Base-by-base conservation (phyloP, 164 flowering plant species). In the Tinospora cordifolia region DNA sequence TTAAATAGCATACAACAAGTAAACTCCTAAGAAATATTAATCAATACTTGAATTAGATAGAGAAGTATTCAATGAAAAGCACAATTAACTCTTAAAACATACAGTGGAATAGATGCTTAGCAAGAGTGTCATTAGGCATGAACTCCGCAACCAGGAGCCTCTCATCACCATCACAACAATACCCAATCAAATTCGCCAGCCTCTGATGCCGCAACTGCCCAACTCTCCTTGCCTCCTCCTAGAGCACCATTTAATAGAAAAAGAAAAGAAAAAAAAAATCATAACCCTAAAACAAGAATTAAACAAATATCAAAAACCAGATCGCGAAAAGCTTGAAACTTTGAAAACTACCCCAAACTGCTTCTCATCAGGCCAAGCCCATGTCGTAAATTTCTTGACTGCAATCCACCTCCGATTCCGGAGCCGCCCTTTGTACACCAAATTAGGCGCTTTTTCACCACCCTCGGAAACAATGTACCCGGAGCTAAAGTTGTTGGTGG, bases 61-160 rank as follows among this genome's bases (percentile, higher is more conserved):
- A 9, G 22, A 54, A 54, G n/a, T 21, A 47, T 10, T 10, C 14
- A 47, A 10, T 47, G 0, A 47, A 47, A 13, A 47, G 54, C 19
- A 14, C 54, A 47, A 22, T 46, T 27, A 14, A 38, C 36, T 19
- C 11, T 41, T 10, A 4, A 51, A 6, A 68, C 91, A 64, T 85
- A 95, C 99, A 95, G 82, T 95, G 99, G 71, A 95, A 95, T 10
- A 95, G 84, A 88, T 95, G 97, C 75, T 89, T 95, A 10, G 99
- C 89, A 49, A 95, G 94, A 3, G 97, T 95, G 74, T 95, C 96
- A 64, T 92, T 89, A n/a, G 93, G 93, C 99, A 95, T 95, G 79
- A 79, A 95, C 81, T 95, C 98, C 0, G 99, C 99, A 66, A 92
- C 93, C 21, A 95, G 87, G 72, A 95, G 74, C 79, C 99, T 82